Percentiles rank a stretch among this genome's conserved stretches.
Evolutionary conservation across 306 rosid species (phyloP).

Genomic region (apple (Malus domestica)): ASM211411v1 NC_041792.1:30103407-30103906

Average conservation of each 20-base stretch:
- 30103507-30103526: constrained; percentile 69
- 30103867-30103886: constrained; percentile 70
- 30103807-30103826: neutral
- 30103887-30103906: constrained; percentile 80
- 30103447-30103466: constrained; percentile 47
- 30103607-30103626: neutral
- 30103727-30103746: constrained; percentile 57
- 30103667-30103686: constrained; percentile 75
- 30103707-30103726: constrained; percentile 84
- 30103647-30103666: constrained; percentile 86
- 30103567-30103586: neutral
- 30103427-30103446: constrained; percentile 43
- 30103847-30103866: constrained; percentile 22
- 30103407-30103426: constrained; percentile 61
- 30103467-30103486: constrained; percentile 42
- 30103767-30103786: constrained; percentile 49
- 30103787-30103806: neutral
- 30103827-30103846: neutral
- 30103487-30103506: constrained; percentile 47
- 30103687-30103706: constrained; percentile 63
- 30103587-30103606: neutral
- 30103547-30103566: constrained; percentile 41
- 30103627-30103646: constrained; percentile 56
- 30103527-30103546: constrained; percentile 24
- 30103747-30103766: constrained; percentile 76